A percentile compares a stretch with the other conserved stretches of the same genome.
phyloP scores from a whole-genome alignment of 2,329 filamentous ascomycete genomes.

The Teratosphaeria nubilosa region DNA sequence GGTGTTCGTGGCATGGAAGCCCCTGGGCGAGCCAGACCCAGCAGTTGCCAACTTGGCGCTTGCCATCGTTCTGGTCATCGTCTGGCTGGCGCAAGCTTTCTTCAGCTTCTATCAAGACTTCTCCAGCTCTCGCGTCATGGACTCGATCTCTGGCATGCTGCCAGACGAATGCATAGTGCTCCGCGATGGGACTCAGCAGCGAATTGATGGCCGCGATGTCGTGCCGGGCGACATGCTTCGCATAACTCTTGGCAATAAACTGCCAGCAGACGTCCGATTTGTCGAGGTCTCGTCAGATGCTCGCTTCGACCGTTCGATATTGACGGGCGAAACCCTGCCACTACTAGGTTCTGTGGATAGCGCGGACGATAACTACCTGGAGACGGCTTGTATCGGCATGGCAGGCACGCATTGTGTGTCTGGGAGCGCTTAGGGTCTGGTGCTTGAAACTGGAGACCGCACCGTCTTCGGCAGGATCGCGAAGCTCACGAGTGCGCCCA shows the following conservation, averaged over 20 bases:
- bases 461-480: conserved; percentile 69
- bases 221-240: conserved; percentile 62
- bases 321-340: conserved; percentile 60
- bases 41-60: conserved; percentile 60
- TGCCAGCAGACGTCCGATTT: conserved; percentile 65
- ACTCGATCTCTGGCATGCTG: conserved; percentile 70
- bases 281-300: conserved; percentile 58
- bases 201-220: conserved; percentile 39
- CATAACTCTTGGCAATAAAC: conserved; percentile 61
- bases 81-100: conserved; percentile 50
- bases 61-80: conserved; percentile 60
- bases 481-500: conserved; percentile 59
- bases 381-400: conserved; percentile 65
- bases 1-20: conserved; percentile 68
- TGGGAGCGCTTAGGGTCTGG: conserved; percentile 55
- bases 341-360: conserved; percentile 54
- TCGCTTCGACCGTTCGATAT: conserved; percentile 62
- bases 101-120: conserved; percentile 59
- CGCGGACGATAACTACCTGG: conserved; percentile 64
- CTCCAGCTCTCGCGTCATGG: conserved; percentile 67
- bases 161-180: conserved; percentile 59
- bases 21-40: conserved; percentile 49
- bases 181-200: conserved; percentile 44
- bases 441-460: conserved; percentile 60
- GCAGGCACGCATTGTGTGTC: conserved; percentile 72